Evolutionary conservation across 805 yeast species (phyloP).

Genomic region (Candida hispaniensis): DNA sequence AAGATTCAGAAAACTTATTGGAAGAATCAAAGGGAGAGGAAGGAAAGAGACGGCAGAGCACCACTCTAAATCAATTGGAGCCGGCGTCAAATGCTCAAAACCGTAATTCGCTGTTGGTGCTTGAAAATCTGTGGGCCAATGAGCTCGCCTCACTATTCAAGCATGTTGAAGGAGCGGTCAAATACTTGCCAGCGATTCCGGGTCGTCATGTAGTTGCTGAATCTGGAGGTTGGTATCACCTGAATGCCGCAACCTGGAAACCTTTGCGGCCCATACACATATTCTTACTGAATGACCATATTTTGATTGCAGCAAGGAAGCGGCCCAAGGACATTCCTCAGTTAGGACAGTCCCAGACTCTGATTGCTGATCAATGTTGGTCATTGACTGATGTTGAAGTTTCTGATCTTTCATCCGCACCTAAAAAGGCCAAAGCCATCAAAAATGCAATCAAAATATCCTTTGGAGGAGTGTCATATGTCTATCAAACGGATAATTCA

Average conservation of each 20-base stretch:
- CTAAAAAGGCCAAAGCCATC: constrained; percentile 17
- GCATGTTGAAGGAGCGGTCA: constrained; percentile 87
- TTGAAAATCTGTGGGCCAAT: constrained; percentile 73
- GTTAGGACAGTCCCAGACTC: constrained; percentile 31
- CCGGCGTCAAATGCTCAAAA: constrained; percentile 31
- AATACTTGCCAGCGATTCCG: constrained; percentile 58
- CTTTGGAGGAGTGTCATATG: constrained; percentile 40
- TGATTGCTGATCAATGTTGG: constrained; percentile 71
- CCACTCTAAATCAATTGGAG: not conserved
- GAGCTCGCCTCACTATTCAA: constrained; percentile 60
- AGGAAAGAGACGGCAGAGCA: not conserved
- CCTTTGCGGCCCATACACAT: constrained; percentile 65
- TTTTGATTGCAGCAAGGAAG: constrained; percentile 61
- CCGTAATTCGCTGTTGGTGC: constrained; percentile 56
- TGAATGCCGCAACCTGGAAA: constrained; percentile 77
- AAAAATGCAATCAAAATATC: constrained; percentile 36
- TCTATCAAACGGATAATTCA: constrained; percentile 25
- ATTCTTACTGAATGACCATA: constrained; percentile 64
- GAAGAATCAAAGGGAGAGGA: constrained; percentile 2
- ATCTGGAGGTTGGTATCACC: constrained; percentile 75
- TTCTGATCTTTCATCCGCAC: constrained; percentile 30
- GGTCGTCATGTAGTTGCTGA: constrained; percentile 75
- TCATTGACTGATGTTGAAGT: constrained; percentile 53
- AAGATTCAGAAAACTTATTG: constrained; percentile 46
- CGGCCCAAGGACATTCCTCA: constrained; percentile 29